phyloP scores from a whole-genome alignment of 306 rosid species.

The Quercus gilva region DNA sequence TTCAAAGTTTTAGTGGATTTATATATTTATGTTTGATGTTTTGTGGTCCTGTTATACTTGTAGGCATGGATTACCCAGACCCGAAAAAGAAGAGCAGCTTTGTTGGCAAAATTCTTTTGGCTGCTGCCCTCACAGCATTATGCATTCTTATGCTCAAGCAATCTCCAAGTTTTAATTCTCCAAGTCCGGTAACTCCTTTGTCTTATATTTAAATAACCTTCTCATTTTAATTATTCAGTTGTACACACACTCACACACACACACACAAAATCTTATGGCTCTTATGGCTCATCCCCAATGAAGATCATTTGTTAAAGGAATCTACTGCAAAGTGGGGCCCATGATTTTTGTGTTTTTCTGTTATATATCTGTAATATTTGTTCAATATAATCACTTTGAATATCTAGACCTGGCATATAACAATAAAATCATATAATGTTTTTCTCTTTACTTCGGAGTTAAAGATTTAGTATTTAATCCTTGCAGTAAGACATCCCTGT shows the following conservation, averaged over 20 bases:
- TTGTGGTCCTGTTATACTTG: conserved; percentile 11
- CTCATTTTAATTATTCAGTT: neutral
- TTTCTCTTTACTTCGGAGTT: neutral
- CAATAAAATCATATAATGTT: neutral
- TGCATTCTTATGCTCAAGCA: conserved; percentile 80
- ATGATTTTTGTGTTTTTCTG: neutral
- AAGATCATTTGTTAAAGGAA: neutral
- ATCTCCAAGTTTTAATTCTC: conserved; percentile 70
- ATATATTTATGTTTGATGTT: conserved; percentile 2
- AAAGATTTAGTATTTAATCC: neutral
- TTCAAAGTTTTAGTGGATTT: neutral
- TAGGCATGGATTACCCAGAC: conserved; percentile 86
- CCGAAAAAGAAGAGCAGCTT: conserved; percentile 70
- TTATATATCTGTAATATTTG: neutral
- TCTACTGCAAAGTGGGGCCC: neutral
- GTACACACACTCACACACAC: no score
- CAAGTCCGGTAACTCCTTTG: conserved; percentile 60
- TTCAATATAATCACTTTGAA: neutral
- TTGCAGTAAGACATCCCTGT: neutral
- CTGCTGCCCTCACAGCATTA: conserved; percentile 68
- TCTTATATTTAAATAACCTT: neutral
- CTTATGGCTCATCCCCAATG: neutral
- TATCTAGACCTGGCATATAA: neutral
- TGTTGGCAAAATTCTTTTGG: conserved; percentile 73
- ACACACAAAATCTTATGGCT: no score